A percentile compares a stretch with the other conserved stretches of the same genome.
Evolutionary conservation across 2,329 filamentous ascomycete species (phyloP).

Genomic region (Fusarium keratoplasticum): DNA sequence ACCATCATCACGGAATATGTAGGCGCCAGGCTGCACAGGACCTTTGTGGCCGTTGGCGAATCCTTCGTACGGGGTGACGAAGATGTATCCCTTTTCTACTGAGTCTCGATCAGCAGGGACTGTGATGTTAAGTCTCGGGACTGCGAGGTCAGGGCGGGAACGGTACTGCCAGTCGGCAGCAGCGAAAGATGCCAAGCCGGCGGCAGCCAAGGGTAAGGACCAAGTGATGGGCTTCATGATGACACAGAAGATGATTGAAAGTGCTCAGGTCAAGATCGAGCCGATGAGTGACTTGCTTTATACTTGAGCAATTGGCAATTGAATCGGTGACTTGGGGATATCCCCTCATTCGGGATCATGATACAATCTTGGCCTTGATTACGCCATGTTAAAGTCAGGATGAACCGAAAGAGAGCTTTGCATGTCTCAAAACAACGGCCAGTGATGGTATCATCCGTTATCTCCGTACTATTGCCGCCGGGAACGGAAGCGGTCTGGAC

Average conservation of each 20-base stretch:
- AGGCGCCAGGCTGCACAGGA: slow-evolving; percentile 63
- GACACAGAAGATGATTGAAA: background rate
- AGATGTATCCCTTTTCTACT: background rate
- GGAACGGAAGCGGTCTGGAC: background rate
- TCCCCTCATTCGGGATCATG: background rate
- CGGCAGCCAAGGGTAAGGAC: background rate
- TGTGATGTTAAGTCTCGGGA: background rate
- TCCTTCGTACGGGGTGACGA: background rate
- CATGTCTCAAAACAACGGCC: background rate
- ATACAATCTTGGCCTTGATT: background rate
- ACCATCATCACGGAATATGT: slow-evolving; percentile 65
- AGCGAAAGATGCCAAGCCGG: background rate
- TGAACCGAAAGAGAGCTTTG: background rate
- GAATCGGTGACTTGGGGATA: background rate
- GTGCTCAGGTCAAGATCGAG: background rate
- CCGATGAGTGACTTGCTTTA: background rate
- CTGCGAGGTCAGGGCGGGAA: background rate
- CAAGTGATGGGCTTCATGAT: background rate
- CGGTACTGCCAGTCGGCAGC: background rate
- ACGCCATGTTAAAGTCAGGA: background rate
- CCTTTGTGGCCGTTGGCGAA: slow-evolving; percentile 33
- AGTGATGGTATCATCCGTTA: background rate
- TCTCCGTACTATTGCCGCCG: background rate
- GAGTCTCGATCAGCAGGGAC: background rate
- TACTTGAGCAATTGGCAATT: background rate